Evolutionary conservation across 495 filamentous ascomycete species (phyloP).

Genomic region (Penicillium macrosclerotiorum): DNA sequence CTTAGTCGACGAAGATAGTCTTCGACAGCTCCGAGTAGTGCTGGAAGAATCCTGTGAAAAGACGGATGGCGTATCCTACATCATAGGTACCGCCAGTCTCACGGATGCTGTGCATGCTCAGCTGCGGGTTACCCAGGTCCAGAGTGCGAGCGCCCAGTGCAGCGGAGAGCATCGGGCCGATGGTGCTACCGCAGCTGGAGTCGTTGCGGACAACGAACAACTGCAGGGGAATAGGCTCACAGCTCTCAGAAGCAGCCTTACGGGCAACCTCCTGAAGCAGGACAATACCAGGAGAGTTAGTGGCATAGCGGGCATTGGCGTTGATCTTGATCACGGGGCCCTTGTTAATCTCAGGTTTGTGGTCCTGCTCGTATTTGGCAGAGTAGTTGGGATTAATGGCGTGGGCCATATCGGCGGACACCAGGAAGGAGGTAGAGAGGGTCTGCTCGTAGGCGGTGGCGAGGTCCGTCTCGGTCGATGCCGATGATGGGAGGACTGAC

Average conservation of each 20-base stretch:
- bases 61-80: conserved; percentile 78
- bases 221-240: conserved; percentile 75
- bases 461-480: conserved; percentile 48
- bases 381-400: conserved; percentile 91
- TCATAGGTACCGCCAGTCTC: conserved; percentile 88
- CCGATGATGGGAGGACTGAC: conserved; percentile 64
- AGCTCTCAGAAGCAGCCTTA: conserved; percentile 48
- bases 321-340: conserved; percentile 97
- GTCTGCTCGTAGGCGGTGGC: conserved; percentile 91
- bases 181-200: conserved; percentile 89
- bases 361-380: conserved; percentile 84
- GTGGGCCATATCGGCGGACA: conserved; percentile 98
- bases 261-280: conserved; percentile 83
- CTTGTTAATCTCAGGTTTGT: conserved; percentile 93
- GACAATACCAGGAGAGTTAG: conserved; percentile 93
- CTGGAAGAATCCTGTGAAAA: conserved; percentile 87
- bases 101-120: conserved; percentile 95
- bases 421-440: conserved; percentile 84
- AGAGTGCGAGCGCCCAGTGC: conserved; percentile 81
- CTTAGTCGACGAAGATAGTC: conserved; percentile 74
- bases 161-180: conserved; percentile 91
- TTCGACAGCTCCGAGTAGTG: conserved; percentile 75
- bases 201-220: conserved; percentile 97
- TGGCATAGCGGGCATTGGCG: conserved; percentile 93
- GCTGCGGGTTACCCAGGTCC: conserved; percentile 92